Conservation (phyloP, 2,329 filamentous ascomycete species). For the Cryphonectria carpinicola region DNA sequence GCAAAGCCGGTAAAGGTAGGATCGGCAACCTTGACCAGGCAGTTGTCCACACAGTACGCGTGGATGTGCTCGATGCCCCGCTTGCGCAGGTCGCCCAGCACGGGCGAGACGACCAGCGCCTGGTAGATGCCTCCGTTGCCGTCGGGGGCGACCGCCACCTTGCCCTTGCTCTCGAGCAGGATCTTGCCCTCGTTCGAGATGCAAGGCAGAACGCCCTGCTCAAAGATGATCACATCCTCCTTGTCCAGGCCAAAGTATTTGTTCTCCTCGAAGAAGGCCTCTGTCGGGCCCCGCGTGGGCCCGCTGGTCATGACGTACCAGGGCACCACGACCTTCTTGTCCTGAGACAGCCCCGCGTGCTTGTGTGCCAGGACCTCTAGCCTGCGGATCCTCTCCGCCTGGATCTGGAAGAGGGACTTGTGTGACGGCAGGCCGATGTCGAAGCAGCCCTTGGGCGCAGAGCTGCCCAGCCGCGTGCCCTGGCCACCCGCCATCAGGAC, state of each 20-base stretch:
- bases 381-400: slow-evolving; percentile 91
- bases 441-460: slow-evolving; percentile 95
- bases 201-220: slow-evolving; percentile 95
- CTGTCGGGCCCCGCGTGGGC: slow-evolving; percentile 88
- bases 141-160: slow-evolving; percentile 92
- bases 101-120: slow-evolving; percentile 78
- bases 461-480: slow-evolving; percentile 91
- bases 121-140: slow-evolving; percentile 97
- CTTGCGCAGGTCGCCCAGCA: slow-evolving; percentile 84
- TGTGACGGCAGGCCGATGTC: slow-evolving; percentile 91
- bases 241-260: slow-evolving; percentile 87
- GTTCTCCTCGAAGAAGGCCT: slow-evolving; percentile 88
- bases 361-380: slow-evolving; percentile 79
- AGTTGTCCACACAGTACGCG: slow-evolving; percentile 98
- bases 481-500: slow-evolving; percentile 98
- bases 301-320: slow-evolving; percentile 99
- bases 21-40: slow-evolving; percentile 97
- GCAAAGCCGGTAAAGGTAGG: slow-evolving; percentile 94
- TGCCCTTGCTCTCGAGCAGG: slow-evolving; percentile 85
- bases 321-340: slow-evolving; percentile 69
- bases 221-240: slow-evolving; percentile 89
- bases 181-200: slow-evolving; percentile 99
- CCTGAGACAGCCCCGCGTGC: slow-evolving; percentile 57
- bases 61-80: slow-evolving; percentile 94
- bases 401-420: slow-evolving; percentile 97